Evolutionary conservation across 2,329 filamentous ascomycete species (phyloP), one percentile per base, ranked within the genome.

Genomic region (Cladosporium sp.): DNA sequence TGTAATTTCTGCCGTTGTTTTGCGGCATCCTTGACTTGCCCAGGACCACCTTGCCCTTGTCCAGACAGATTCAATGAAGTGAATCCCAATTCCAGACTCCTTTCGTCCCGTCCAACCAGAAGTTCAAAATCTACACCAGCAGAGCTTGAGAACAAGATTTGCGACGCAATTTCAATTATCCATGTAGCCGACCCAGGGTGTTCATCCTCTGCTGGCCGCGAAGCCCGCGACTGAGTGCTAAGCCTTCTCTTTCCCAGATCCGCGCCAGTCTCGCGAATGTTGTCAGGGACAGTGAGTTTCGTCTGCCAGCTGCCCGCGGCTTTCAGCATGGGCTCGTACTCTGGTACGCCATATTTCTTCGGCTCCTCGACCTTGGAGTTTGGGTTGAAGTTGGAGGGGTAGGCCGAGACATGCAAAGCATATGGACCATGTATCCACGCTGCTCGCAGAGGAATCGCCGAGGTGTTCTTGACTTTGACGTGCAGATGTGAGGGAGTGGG

Each of bases 391-490:
- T 82, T 84, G 15, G 89, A 82, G 0, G 93, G 91, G 68, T 95
- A 96, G 22, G 92, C 89, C 54, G 92, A 87, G 51, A 92, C 88
- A 68, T 91, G 92, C 38, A 97, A 82, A 0, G 88, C 95, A 72
- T 99, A 99, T 1, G 94, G 94, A 0, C 94, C 94, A 75, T 97
- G 94, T 56, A 99, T 88, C 73, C 97, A 99, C 59, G 94, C 94
- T 56, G 94, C 94, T 69, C 94, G 90, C 39, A 97, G 80, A 15
- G 94, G 90, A 64, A 96, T 90, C 59, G 90, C 88, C 39, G 89
- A 94, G 9, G 90, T 92, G 74, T 99, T 99, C 73, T 90, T 93
- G 72, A 99, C 87, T 67, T 90, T 91, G 47, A 99, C 84, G 74
- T 90, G 85, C 38, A 99, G 84, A 67, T 86, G 82, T 64, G 88